Conservation (phyloP, 2,329 filamentous ascomycete species). For the Sclerotinia glacialis region DNA sequence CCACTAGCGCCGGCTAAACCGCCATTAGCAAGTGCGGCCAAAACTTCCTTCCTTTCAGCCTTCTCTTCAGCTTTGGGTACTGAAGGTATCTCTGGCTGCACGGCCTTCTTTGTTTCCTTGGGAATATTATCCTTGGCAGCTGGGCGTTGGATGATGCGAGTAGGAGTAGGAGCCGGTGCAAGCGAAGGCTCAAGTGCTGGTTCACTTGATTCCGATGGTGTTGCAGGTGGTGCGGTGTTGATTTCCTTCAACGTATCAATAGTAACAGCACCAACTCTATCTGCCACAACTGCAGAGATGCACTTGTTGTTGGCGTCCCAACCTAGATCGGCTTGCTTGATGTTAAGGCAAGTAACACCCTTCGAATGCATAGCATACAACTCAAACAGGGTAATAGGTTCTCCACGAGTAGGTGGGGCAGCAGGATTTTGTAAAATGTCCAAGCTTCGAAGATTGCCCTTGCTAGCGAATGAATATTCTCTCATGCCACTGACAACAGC, state of each 20-base stretch:
- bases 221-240: constrained; percentile 25
- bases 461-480: constrained; percentile 87
- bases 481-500: constrained; percentile 96
- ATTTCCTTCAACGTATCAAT: constrained; percentile 61
- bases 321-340: constrained; percentile 86
- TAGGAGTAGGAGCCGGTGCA: constrained; percentile 31
- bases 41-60: constrained; percentile 37
- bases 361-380: constrained; percentile 97
- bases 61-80: constrained; percentile 43
- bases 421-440: constrained; percentile 78
- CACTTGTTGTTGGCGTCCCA: constrained; percentile 92
- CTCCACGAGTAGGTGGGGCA: constrained; percentile 55
- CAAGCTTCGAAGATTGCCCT: constrained; percentile 82
- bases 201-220: constrained; percentile 9
- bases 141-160: constrained; percentile 34
- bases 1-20: constrained; percentile 32
- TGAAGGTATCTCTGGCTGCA: constrained; percentile 27
- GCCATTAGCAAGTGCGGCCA: constrained; percentile 29
- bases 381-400: constrained; percentile 80
- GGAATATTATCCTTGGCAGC: constrained; percentile 31
- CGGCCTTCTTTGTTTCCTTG: constrained; percentile 36
- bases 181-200: constrained; percentile 24
- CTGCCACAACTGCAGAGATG: constrained; percentile 71
- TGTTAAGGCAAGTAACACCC: constrained; percentile 83
- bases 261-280: constrained; percentile 69